These are phyloP conservation scores for Hypoxylon perforatum DNA, from an alignment of 495 filamentous ascomycete species.

Conservation along the genomic window DNA sequence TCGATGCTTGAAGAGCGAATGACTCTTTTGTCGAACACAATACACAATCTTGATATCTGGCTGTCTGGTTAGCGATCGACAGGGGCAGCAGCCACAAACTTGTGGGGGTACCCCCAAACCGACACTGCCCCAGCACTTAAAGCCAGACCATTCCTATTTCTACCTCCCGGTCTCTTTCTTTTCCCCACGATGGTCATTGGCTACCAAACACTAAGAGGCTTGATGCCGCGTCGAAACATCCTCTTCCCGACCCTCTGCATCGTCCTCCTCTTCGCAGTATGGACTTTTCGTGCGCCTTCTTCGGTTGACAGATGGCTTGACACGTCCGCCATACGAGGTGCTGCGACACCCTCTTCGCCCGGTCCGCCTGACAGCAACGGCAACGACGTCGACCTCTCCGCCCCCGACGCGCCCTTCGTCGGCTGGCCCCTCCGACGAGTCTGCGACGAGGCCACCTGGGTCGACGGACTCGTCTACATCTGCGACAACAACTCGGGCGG, in stretches of 20 bases:
- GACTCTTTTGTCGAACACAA: too few species aligned
- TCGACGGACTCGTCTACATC: conserved; percentile 56
- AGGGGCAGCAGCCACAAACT: too few species aligned
- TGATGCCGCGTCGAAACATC: conserved; percentile 48
- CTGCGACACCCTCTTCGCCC: conserved; percentile 16
- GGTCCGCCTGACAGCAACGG: conserved; percentile 5
- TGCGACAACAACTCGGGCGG: conserved; percentile 66
- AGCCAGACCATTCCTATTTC: conserved; percentile 40
- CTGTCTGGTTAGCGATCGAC: too few species aligned
- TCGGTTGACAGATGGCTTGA: conserved; percentile 41
- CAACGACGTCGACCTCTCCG: conserved; percentile 42
- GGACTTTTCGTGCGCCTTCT: conserved; percentile 38
- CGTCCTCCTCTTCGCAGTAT: conserved; percentile 45
- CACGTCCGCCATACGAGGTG: conserved; percentile 18
- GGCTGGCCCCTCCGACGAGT: conserved; percentile 59
- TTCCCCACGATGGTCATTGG: conserved; percentile 43
- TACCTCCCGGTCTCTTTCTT: conserved; percentile 19
- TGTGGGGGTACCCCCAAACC: too few species aligned
- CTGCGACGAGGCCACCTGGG: conserved; percentile 56
- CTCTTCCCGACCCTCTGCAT: conserved; percentile 44
- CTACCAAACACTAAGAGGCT: conserved; percentile 42
- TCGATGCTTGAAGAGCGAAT: too few species aligned
- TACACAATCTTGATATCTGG: too few species aligned
- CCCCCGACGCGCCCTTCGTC: conserved; percentile 57
- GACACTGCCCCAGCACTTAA: background rate